Base-by-base conservation (phyloP, 2,329 filamentous ascomycete species). In the Botryotinia calthae region DNA sequence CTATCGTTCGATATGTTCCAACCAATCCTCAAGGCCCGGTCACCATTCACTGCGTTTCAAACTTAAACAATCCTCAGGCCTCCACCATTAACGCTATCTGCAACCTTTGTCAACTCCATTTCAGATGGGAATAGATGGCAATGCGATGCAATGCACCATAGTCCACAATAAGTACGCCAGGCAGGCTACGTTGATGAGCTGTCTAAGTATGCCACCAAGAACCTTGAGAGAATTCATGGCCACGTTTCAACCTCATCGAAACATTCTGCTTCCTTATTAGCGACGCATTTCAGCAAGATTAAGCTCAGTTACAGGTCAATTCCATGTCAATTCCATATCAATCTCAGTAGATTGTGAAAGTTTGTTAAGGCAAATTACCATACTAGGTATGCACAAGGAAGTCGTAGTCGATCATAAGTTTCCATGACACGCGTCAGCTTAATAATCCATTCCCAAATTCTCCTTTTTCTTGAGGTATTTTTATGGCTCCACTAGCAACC, bases 341-440 rank as follows among this genome's bases (percentile, higher is more conserved):
- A 56, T 56, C 65, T 31, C 25, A 68, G 65, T 56, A 51, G 65
- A 56, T 68, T 56, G 34, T 44, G 18, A 44, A 44, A 8, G 14
- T 44, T n/a, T 56, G 25, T n/a, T 28, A 28, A 28, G 31, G 42
- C 37, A 66, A 56, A 31, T 58, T 28, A 46, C 65, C 42, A 58
- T 56, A 56, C 51, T 56, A 56, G 51, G 51, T 56, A 42, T 66
- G 61, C 48, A 31, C 34, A 66, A 18, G 31, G 44, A 64, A 71
- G 16, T 62, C n/a, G 14, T 28, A 56, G 51, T 34, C 59, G 20
- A 34, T 44, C 16, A 10, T 28, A 42, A 66, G 37, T 34, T 42
- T 34, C 37, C n/a, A 44, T 31, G 61, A 66, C n/a, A 56, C 37
- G 59, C 46, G 59, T 71, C 59, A 56, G 20, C 34, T 71, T 31